phyloP scores from a whole-genome alignment of 371 early-diverging fungal species.

The Mortierella sp. region DNA sequence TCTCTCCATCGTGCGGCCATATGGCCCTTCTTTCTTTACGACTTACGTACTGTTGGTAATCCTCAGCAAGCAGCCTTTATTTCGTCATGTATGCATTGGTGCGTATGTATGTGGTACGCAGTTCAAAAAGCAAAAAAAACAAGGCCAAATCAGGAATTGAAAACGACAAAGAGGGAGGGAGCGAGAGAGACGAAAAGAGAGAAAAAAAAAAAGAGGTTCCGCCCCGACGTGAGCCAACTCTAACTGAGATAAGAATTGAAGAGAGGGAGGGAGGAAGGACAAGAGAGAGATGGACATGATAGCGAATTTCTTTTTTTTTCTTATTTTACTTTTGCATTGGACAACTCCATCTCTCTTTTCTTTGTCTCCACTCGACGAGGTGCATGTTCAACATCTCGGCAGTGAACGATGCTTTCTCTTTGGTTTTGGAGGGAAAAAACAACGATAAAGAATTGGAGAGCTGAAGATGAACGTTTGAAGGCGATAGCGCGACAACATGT shows the following conservation, averaged over 20 bases:
- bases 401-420: not conserved
- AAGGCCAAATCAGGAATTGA: constrained; percentile 9
- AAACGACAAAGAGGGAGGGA: not conserved
- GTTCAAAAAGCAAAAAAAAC: not conserved
- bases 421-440: not conserved
- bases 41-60: not conserved
- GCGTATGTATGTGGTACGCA: not conserved
- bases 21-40: not conserved
- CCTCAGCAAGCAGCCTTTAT: not conserved
- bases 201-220: not conserved
- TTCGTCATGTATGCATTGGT: not conserved
- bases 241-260: constrained; percentile 31
- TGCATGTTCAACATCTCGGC: not conserved
- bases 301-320: not conserved
- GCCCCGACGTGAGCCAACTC: constrained; percentile 12
- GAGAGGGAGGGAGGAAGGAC: no score
- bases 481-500: not conserved
- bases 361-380: not conserved
- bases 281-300: not conserved
- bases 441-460: not conserved
- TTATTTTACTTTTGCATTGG: not conserved
- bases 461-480: not conserved
- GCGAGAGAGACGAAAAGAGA: no score
- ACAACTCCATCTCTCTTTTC: not conserved
- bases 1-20: not conserved